Base-by-base conservation (phyloP, 23 red algal genomes). In the Pyropia haitanensis region DNA sequence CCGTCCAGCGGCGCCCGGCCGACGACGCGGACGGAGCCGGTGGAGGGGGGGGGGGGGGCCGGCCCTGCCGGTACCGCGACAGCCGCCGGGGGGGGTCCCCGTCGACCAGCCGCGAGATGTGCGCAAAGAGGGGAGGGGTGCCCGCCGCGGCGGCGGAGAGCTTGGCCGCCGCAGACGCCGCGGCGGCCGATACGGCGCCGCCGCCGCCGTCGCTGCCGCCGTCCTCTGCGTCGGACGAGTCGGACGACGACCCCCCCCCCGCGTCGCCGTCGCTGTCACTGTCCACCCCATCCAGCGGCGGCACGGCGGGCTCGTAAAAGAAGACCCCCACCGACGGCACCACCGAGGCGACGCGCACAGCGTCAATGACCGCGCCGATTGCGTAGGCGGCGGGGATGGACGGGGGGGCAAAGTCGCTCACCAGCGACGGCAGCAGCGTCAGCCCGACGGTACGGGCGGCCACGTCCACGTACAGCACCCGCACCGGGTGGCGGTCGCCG, bases 391-490 rank as follows among this genome's bases (percentile, higher is more conserved):
- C 15, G 26, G 81, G 81, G 53, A 87, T 44, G 31, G 26, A 39
- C 6, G 53, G 81, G 18, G 81, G 64, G 27, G 61, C 25, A 12
- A 23, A 12, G 22, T 26, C 49, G 19, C 56, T 25, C 14, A 88
- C 83, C 39, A 71, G 23, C 17, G 53, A 65, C 22, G 68, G 66
- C 51, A 88, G 58, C 31, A 90, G 58, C 14, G 86, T 68, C 14
- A 57, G 68, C 49, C 70, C 86, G 46, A 81, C 66, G 29, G 58
- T 39, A 30, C 80, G 79, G 51, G 52, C 19, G 21, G 59, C 27
- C 30, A 70, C 29, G 44, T 90, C 86, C 53, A 90, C 86, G 58
- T 33, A 90, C 26, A 90, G 44, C 20, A 90, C 53, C 20, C 86
- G 63, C 2, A 58, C 62, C 17, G 27, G 19, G 8, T 81, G 58